phyloP scores from a whole-genome alignment of 78 protist genomes.

The Dictyostelium intermedium region DNA sequence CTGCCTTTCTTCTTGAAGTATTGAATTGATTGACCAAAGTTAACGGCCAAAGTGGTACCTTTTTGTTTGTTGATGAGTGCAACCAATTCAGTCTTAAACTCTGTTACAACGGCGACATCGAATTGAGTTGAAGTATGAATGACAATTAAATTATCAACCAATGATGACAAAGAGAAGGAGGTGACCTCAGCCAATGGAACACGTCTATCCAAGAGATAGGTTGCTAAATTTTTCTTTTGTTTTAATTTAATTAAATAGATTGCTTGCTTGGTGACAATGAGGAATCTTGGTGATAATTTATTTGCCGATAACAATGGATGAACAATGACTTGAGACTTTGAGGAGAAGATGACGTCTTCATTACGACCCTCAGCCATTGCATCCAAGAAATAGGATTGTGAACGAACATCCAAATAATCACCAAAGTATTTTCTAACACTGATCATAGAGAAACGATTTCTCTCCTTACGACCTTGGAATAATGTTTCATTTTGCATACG shows the following conservation, averaged over 20 bases:
- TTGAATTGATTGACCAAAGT: not conserved
- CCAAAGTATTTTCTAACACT: constrained; percentile 71
- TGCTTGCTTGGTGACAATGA: constrained; percentile 72
- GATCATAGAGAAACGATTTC: constrained; percentile 75
- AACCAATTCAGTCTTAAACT: constrained; percentile 79
- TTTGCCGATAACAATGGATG: constrained; percentile 66
- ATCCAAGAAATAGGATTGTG: constrained; percentile 69
- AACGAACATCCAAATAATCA: constrained; percentile 72
- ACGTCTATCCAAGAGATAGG: constrained; percentile 53
- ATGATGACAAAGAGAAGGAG: constrained; percentile 49
- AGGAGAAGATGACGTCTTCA: constrained; percentile 76
- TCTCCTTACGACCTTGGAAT: constrained; percentile 50
- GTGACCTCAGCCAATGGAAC: constrained; percentile 54
- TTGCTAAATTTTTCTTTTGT: constrained; percentile 77
- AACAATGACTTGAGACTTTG: constrained; percentile 62
- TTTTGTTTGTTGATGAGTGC: constrained; percentile 58
- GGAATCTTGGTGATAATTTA: constrained; percentile 66
- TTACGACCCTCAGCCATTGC: constrained; percentile 79
- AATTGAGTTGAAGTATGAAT: constrained; percentile 60
- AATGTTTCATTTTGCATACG: constrained; percentile 43
- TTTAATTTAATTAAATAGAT: constrained; percentile 71
- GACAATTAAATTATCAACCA: constrained; percentile 70
- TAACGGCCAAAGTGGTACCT: constrained; percentile 20
- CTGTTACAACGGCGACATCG: constrained; percentile 58
- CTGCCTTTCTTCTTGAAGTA: constrained; percentile 74